Base-by-base conservation (phyloP, 2,329 filamentous ascomycete species). In the Aurifilum marmelostoma region DNA sequence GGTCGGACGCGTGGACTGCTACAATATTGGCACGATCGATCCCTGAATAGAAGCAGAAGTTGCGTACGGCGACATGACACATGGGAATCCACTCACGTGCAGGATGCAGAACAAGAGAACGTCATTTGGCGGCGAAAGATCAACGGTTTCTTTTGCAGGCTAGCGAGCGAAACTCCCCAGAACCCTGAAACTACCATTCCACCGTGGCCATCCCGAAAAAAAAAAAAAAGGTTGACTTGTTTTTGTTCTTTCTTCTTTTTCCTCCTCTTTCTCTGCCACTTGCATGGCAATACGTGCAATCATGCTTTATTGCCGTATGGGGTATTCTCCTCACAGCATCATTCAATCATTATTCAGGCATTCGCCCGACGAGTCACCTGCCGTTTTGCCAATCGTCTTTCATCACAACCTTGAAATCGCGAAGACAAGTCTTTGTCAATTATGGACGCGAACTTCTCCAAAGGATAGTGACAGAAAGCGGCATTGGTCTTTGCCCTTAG, bases 51-150 rank as follows among this genome's bases (percentile, higher is more conserved):
- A 56, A 56, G 43, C 21, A 47, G 27, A 56, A 29, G 52, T 18
- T 56, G 14, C 52, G 24, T 56, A 29, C 4, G 14, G 39, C n/a
- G 14, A 47, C 21, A 41, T 21, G 34, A 61, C 63, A 67, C 66
- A 65, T 66, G 16, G 41, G n/a, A 62, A 67, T 65, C 67, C 67
- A 71, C 56, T 65, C 9, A 37, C 60, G n/a, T 62, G 61, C 56
- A 65, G 39, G 39, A 27, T 29, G 12, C 39, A 47, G 37, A 34
- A 41, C 29, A 43, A 24, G 32, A 32, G 37, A 56, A 65, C 69
- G 64, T 71, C 64, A 67, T 60, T 47, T 65, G 69, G 67, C 66
- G 47, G 64, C 83, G 41, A 70, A 66, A 65, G 63, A 72, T 72
- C 62, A 68, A 68, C 67, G 65, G 60, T 70, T 72, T 66, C 68